Evolutionary conservation across 2,329 filamentous ascomycete genomes (phyloP).

Genomic region (Rachicladosporium sp.): DNA sequence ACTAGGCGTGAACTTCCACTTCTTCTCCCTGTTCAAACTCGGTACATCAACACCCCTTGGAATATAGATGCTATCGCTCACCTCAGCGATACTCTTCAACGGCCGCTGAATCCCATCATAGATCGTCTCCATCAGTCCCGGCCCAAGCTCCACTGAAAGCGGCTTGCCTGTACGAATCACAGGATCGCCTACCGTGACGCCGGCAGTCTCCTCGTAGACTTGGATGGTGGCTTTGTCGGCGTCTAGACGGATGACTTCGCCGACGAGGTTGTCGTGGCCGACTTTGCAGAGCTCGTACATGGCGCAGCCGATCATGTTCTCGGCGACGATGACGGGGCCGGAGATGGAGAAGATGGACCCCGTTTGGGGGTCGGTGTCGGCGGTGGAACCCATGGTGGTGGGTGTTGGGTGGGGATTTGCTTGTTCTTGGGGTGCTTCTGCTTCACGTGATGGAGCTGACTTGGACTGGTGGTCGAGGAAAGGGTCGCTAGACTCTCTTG

Average conservation of each 20-base stretch:
- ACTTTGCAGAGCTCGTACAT: constrained; percentile 99
- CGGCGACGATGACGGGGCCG: constrained; percentile 85
- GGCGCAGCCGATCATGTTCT: constrained; percentile 97
- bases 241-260: constrained; percentile 97
- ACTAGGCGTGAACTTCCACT: constrained; percentile 87
- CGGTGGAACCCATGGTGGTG: constrained; percentile 27
- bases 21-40: constrained; percentile 77
- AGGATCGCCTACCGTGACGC: constrained; percentile 90
- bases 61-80: constrained; percentile 87
- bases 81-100: constrained; percentile 67
- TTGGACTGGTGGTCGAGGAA: neutral
- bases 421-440: constrained; percentile 7
- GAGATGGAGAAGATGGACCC: constrained; percentile 62
- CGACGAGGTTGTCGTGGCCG: constrained; percentile 80
- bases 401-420: constrained; percentile 22
- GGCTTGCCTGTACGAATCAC: constrained; percentile 87
- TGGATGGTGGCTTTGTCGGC: constrained; percentile 93
- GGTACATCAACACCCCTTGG: constrained; percentile 84
- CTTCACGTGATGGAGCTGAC: constrained; percentile 6
- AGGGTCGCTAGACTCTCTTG: neutral
- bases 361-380: constrained; percentile 43
- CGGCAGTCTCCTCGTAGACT: constrained; percentile 98
- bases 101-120: constrained; percentile 98
- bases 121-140: constrained; percentile 95
- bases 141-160: constrained; percentile 90